A percentile compares a stretch with the other conserved stretches of the same genome.
These are phyloP conservation scores for Schizosaccharomyces cryophilus DNA, from an alignment of 805 yeast genomes.

Conservation along the genomic window DNA sequence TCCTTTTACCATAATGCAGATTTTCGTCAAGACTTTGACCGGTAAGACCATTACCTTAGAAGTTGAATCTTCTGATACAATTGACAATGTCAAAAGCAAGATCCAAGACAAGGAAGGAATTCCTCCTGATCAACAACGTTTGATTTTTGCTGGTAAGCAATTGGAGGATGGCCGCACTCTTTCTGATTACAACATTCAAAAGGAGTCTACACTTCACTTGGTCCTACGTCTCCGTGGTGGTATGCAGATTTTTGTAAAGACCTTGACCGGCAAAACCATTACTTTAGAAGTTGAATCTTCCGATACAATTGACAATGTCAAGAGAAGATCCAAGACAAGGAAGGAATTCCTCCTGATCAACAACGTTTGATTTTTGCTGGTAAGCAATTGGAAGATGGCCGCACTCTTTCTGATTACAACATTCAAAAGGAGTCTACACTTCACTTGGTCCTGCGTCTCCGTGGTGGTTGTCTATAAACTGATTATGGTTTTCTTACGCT, in stretches of 20 bases:
- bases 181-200: slow-evolving; percentile 86
- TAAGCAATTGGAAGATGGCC: slow-evolving; percentile 88
- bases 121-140: slow-evolving; percentile 90
- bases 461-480: slow-evolving; percentile 41
- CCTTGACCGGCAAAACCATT: slow-evolving; percentile 74
- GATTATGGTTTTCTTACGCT: neutral
- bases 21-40: slow-evolving; percentile 69
- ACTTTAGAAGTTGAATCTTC: slow-evolving; percentile 80
- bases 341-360: slow-evolving; percentile 92
- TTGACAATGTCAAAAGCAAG: slow-evolving; percentile 83
- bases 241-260: slow-evolving; percentile 80
- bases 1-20: slow-evolving; percentile 97
- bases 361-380: slow-evolving; percentile 90
- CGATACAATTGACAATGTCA: slow-evolving; percentile 86
- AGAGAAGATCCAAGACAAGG: slow-evolving; percentile 91
- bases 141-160: slow-evolving; percentile 89
- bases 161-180: slow-evolving; percentile 85
- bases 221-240: slow-evolving; percentile 79
- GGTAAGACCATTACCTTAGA: slow-evolving; percentile 77
- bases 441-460: slow-evolving; percentile 62
- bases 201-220: slow-evolving; percentile 69
- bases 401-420: slow-evolving; percentile 84
- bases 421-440: slow-evolving; percentile 81
- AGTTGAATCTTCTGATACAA: slow-evolving; percentile 85
- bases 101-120: slow-evolving; percentile 92